A percentile compares a stretch with the other conserved stretches of the same genome.
Conservation (phyloP, 768 basidiomycete genomes). For the Cystobasidium onofrii region DNA sequence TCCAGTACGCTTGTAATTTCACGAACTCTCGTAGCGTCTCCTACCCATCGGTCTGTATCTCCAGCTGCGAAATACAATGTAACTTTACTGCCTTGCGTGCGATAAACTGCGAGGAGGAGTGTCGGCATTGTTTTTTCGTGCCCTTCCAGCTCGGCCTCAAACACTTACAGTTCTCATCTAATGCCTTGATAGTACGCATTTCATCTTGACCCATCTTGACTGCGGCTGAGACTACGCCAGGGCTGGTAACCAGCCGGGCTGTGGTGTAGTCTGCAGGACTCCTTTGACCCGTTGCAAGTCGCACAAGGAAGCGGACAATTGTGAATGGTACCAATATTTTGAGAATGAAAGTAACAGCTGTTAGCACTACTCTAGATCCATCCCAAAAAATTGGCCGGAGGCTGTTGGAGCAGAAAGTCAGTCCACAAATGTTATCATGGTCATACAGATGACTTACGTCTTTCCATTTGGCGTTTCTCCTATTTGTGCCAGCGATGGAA, state of each 20-base stretch:
- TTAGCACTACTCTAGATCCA: not conserved
- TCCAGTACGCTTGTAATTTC: not conserved
- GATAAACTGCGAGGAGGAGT: not conserved
- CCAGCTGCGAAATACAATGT: slow-evolving; percentile 21
- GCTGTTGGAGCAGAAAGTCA: not conserved
- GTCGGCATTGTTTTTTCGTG: too few relatives aligned
- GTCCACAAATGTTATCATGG: too few relatives aligned
- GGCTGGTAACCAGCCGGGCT: not conserved
- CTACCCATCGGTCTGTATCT: slow-evolving; percentile 13
- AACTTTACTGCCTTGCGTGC: not conserved
- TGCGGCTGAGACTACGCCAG: not conserved
- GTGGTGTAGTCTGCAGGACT: not conserved
- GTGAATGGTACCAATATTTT: not conserved
- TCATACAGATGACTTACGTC: not conserved
- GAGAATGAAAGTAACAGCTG: not conserved
- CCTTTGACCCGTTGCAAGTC: not conserved
- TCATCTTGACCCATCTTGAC: slow-evolving; percentile 15
- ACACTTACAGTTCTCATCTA: slow-evolving; percentile 15
- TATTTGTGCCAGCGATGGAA: slow-evolving; percentile 11
- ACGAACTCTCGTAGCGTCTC: not conserved
- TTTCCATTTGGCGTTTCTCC: slow-evolving; percentile 1
- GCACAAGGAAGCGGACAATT: not conserved
- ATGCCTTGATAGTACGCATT: slow-evolving; percentile 2
- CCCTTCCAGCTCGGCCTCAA: too few relatives aligned
- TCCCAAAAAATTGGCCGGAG: not conserved